Base-by-base conservation (phyloP, 805 yeast species). In the Wickerhamomyces bisporus region DNA sequence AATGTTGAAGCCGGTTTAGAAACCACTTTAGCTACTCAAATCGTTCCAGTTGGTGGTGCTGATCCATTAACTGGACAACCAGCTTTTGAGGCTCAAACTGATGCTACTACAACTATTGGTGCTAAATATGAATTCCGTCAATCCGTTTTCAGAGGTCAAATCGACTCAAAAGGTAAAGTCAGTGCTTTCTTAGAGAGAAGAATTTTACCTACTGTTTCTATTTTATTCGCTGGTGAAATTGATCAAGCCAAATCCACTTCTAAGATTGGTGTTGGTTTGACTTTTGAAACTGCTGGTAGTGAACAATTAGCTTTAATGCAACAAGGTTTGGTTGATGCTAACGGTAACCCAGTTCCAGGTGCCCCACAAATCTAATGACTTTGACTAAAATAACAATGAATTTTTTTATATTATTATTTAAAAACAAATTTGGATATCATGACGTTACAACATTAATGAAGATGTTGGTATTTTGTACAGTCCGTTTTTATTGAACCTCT, bases 61-160 rank as follows among this genome's bases (percentile, higher is more conserved):
- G 78, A 82, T 34, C 71, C 85, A 64, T 72, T 81, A 73, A 86
- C 87, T 54, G 73, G 79, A 38, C 84, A 91, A 58, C 78, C 85
- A 47, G 89, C 91, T 43, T 77, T 80, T 53, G 87, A 86, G 61
- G 86, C 95, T 25, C 79, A 82, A 31, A 72, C 89, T 42, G 96
- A 91, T 60, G 98, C 95, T 58, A 75, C 77, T 55, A 89, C 98
- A 53, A 85, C 96, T 43, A 61, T 91, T 41, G 98, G 97, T 67
- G 95, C 96, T 55, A 93, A 91, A 70, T 91, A 91, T 67, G 98
- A 93, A 71, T 93, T 87, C 76, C 87, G 97, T 71, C 94, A 87
- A 67, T 82, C 94, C 41, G 81, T 87, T 38, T 88, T 88, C 78
- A 81, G 98, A 68, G 96, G 97, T 58, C 95, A 89, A 65, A 59